Evolutionary conservation across 768 basidiomycete genomes (phyloP), one percentile per base, ranked within the genome.

Genomic region (Nidula microcarpa): DNA sequence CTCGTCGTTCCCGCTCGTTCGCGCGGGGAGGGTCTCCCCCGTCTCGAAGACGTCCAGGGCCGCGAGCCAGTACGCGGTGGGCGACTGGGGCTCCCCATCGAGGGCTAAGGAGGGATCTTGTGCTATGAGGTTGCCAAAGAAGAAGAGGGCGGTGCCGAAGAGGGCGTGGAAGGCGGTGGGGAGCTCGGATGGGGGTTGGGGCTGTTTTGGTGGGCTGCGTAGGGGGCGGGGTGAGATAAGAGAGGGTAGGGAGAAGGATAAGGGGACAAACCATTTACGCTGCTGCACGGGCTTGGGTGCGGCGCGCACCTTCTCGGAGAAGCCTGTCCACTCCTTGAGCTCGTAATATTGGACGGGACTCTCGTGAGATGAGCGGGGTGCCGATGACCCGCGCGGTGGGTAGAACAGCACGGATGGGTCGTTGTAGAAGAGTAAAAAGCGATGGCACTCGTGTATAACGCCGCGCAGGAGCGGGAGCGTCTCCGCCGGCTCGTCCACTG

Each of bases 31-130:
- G 57, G 75, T 81, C 60, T 87, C 85, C 43, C 85, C 85, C 6
- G 79, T 81, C 67, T 87, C 84, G 59, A 89, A 85, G 6, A 85
- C 82, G 60, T 87, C 85, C 50, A 89, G 72, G 1, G 86, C 84
- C n/a, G 80, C 77, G 36, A 85, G 74, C 81, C 83, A 88, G 63
- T 86, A 87, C 0, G 78, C 74, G 4, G 73, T 69, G 10, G 82
- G 72, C 2, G 61, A 67, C 11, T 61, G 60, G 7, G 84, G 85
- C 57, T 89, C 86, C 37, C 80, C 85, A 3, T 73, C 65, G 9
- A 81, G 66, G 1, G 78, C 79, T 11, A 83, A 68, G 1, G 74
- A 63, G 1, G 80, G 67, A 44, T 82, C 74, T 54, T 78, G 77
- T 5, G 76, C 76, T 50, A 89, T 75, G 52, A 84, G 66, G 57